Evolutionary conservation across 441 rosid species (phyloP), one percentile per base, ranked within the genome.

Genomic region (Daphne laureola): DNA sequence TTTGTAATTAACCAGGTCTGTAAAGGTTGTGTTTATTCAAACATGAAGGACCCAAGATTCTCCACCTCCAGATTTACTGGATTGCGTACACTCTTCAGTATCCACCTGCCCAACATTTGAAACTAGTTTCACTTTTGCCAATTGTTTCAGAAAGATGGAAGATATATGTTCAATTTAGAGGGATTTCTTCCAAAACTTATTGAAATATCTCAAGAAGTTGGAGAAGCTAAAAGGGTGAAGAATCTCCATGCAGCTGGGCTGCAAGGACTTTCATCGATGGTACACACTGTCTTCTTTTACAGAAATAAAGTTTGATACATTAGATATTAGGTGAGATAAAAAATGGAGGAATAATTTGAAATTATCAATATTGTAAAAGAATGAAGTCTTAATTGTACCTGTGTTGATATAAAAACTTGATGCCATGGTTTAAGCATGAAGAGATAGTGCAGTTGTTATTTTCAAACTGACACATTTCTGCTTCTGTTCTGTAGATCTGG

Each of bases 1-100:
- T 88, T 88, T 64, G 77, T 82, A 67, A 92, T 76, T 78, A 92
- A 81, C 67, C 98, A 88, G 96, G 96, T 92, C 54, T 49, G 76
- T 63, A 56, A 38, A 53, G 64, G 54, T 40, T 21, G 51, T 44
- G 27, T 17, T 17, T 43, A 21, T 21, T 21, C 25, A 21, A 21
- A 21, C 21, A 14, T 43, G 36, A 17, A 65, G 31, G 57, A 71
- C 25, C 25, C 25, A 31, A 2, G 25, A 21, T 67, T 54, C 62
- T 54, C 46, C 54, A 44, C 59, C 58, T 59, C 66, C 50, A 53
- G 63, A 62, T 63, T 61, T 63, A 46, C 38, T 71, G 14, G n/a
- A 46, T 50, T 36, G 46, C 35, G 18, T 48, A 38, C 49, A 38
- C 36, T 53, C 43, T 58, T 43, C 23, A 48, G 25, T 67, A 54